A percentile compares a stretch with the other conserved stretches of the same genome.
Conservation (phyloP, 257 asterid species). For the Eustoma russellianum region DNA sequence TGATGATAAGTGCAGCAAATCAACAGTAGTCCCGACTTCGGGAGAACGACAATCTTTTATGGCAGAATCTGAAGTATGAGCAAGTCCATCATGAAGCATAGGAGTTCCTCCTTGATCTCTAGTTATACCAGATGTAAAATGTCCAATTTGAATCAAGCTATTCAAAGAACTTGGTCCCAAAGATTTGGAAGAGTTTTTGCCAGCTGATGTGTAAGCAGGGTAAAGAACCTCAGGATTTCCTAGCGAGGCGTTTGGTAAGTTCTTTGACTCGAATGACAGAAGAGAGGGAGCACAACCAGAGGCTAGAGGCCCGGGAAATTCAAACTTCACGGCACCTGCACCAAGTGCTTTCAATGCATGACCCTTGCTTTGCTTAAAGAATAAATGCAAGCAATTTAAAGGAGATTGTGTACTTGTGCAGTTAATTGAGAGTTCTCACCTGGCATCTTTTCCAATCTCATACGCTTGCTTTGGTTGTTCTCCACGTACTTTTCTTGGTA, state of each 20-base stretch:
- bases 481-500: conserved; percentile 23
- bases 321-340: conserved; percentile 15
- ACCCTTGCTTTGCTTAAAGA: conserved; percentile 11
- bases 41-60: conserved; percentile 6
- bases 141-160: not conserved
- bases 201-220: conserved; percentile 4
- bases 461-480: conserved; percentile 3
- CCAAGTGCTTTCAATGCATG: conserved; percentile 16
- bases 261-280: conserved; percentile 57
- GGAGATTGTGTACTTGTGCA: conserved; percentile 8
- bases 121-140: conserved; percentile 4
- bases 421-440: conserved; percentile 15
- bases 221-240: conserved; percentile 13
- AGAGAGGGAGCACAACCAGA: conserved; percentile 63
- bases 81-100: conserved; percentile 6
- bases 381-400: conserved; percentile 11
- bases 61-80: conserved; percentile 8
- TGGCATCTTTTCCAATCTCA: conserved; percentile 18
- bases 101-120: conserved; percentile 3
- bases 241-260: conserved; percentile 16
- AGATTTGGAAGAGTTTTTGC: conserved; percentile 12
- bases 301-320: conserved; percentile 21
- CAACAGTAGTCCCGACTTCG: conserved; percentile 24
- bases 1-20: conserved; percentile 45
- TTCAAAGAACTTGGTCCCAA: not conserved